Evolutionary conservation across 352 stramenopile genomes (phyloP).

Genomic region (Pythium dissotocum): DNA sequence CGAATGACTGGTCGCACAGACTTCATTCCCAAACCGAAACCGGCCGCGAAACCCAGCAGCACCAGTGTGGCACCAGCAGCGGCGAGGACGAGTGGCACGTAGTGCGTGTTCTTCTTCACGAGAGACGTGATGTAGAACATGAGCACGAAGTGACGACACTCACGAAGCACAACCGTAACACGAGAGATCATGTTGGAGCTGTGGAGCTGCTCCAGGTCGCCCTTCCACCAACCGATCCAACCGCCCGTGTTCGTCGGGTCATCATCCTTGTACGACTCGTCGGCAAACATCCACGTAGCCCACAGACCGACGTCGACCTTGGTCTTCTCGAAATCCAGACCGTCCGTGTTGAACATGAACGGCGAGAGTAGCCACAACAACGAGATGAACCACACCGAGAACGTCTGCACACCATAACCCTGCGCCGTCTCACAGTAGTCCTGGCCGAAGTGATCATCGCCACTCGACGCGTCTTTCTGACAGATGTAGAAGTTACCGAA

Average conservation of each 20-base stretch:
- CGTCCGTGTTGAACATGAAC: constrained; percentile 88
- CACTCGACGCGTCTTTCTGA: constrained; percentile 37
- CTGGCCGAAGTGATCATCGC: constrained; percentile 41
- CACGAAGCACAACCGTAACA: constrained; percentile 72
- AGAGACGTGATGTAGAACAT: constrained; percentile 86
- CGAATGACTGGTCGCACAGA: constrained; percentile 39
- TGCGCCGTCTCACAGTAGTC: constrained; percentile 70
- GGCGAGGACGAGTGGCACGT: constrained; percentile 55
- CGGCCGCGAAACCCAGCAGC: constrained; percentile 50
- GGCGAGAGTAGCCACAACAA: constrained; percentile 73
- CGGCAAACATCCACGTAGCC: constrained; percentile 83
- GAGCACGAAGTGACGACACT: constrained; percentile 79
- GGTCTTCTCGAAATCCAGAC: constrained; percentile 82
- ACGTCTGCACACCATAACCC: constrained; percentile 78
- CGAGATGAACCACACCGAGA: constrained; percentile 77
- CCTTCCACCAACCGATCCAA: constrained; percentile 87
- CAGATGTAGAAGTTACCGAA: constrained; percentile 75
- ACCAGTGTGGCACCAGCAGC: constrained; percentile 56
- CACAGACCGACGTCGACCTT: constrained; percentile 75
- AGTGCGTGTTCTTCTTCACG: constrained; percentile 46
- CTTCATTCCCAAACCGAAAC: constrained; percentile 32
- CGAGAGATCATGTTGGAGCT: constrained; percentile 70
- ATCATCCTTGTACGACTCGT: constrained; percentile 58
- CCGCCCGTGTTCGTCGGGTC: constrained; percentile 52
- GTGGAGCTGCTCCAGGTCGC: constrained; percentile 67